Evolutionary conservation across 441 rosid species (phyloP).

Genomic region (Melastoma candidum): DNA sequence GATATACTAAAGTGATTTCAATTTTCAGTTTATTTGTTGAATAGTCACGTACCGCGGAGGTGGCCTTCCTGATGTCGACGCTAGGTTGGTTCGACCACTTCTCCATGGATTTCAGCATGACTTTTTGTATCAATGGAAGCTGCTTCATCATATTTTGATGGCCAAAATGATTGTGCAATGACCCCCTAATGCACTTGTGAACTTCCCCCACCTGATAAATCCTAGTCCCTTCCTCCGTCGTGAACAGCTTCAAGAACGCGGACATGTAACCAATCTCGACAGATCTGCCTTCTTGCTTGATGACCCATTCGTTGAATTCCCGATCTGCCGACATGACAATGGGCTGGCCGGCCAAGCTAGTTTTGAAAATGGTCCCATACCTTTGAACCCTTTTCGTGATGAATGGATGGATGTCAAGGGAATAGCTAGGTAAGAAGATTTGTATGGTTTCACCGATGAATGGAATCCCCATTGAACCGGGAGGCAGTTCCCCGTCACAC

Average conservation of each 20-base stretch:
- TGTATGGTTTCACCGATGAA: conserved; percentile 16
- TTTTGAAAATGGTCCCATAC: conserved; percentile 13
- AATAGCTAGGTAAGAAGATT: conserved; percentile 16
- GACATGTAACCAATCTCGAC: not conserved
- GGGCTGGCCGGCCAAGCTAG: not conserved
- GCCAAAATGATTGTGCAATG: conserved; percentile 16
- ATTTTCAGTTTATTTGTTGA: not conserved
- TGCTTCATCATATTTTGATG: conserved; percentile 14
- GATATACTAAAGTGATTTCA: not conserved
- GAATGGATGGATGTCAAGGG: conserved; percentile 19
- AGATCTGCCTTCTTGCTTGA: not conserved
- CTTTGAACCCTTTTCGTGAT: conserved; percentile 15
- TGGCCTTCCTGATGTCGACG: conserved; percentile 14
- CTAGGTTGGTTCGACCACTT: conserved; percentile 18
- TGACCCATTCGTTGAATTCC: not conserved
- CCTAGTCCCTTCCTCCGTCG: not conserved
- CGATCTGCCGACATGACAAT: not conserved
- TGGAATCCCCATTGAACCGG: too few relatives aligned
- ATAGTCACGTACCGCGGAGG: conserved; percentile 13
- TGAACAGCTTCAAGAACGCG: not conserved
- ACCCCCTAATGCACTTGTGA: conserved; percentile 21
- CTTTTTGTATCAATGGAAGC: conserved; percentile 16
- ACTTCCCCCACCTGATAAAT: conserved; percentile 12
- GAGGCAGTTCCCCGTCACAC: too few relatives aligned
- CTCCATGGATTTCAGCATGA: conserved; percentile 3